Evolutionary conservation across 108 stramenopile genomes (phyloP).

Genomic region (Discostella stelligeroides): DNA sequence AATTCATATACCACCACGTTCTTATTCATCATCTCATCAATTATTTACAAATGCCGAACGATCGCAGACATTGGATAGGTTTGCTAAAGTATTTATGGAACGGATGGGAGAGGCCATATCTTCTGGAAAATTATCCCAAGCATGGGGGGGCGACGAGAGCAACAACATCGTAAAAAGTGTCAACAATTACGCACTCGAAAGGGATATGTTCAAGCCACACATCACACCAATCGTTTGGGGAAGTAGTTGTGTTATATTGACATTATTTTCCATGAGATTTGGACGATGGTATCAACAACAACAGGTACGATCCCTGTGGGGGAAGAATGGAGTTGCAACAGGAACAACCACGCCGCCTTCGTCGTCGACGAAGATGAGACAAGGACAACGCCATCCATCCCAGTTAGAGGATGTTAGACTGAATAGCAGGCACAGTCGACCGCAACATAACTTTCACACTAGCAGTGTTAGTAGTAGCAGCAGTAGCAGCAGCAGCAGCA

Average conservation of each 20-base stretch:
- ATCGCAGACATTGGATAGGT: constrained; percentile 29
- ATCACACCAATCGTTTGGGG: constrained; percentile 43
- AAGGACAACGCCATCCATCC: no score
- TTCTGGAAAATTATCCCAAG: constrained; percentile 27
- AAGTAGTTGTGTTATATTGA: constrained; percentile 13
- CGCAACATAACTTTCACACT: background rate
- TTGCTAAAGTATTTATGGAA: constrained; percentile 30
- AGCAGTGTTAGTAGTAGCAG: background rate
- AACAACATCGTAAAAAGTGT: background rate
- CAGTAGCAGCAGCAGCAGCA: background rate
- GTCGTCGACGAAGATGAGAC: background rate
- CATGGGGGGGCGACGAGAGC: constrained; percentile 13
- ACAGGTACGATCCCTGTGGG: constrained; percentile 1
- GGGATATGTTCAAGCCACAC: constrained; percentile 24
- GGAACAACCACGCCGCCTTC: background rate
- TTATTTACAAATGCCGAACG: constrained; percentile 34
- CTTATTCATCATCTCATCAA: constrained; percentile 2
- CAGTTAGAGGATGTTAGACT: no score
- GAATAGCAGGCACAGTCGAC: background rate
- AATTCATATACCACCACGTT: background rate
- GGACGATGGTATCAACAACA: constrained; percentile 32
- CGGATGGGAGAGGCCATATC: constrained; percentile 30
- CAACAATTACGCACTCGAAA: constrained; percentile 16
- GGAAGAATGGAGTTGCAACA: constrained; percentile 11
- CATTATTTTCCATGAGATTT: constrained; percentile 33